Base-by-base conservation (phyloP, 352 stramenopile genomes). In the Albugo candida region DNA sequence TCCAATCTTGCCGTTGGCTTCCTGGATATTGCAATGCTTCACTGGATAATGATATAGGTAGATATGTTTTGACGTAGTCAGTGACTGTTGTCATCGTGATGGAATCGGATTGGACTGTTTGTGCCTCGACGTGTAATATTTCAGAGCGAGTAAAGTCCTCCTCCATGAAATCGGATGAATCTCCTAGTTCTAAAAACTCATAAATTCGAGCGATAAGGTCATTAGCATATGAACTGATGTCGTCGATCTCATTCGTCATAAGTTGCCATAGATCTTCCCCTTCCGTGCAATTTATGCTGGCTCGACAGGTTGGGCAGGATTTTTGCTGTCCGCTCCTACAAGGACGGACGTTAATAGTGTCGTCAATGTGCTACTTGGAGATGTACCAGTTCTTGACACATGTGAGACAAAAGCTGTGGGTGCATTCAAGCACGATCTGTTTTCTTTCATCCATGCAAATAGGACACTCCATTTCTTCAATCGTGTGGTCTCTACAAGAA, bases 391-490 rank as follows among this genome's bases (percentile, higher is more conserved):
- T 69, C 53, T 83, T 69, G 50, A 84, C 83, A 48, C 74, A 86
- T 41, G 61, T 63, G 11, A 83, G 56, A 45, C 74, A 86, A 53
- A 86, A 86, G 51, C 74, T 86, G 52, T 86, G 74, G 1, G 67
- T 60, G 54, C 74, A 86, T 0, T 71, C 69, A 51, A 86, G 41
- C 13, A 65, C 71, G 12, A 86, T 67, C 54, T 86, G 68, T 58
- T 84, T 86, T 51, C 81, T 60, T 58, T 81, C 81, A 59, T 86
- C 74, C 74, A 86, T 86, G 56, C 74, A 86, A 39, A 86, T 86
- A 51, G 83, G 70, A 40, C 74, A 86, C 58, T 86, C 74, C 13
- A 65, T 75, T 41, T 86, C 74, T 44, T 86, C 73, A 65, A 80
- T 81, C 20, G 72, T 59, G 16, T 49, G 40, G n/a, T 71, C 54